Evolutionary conservation across 1,284 basidiomycete genomes (phyloP).

Genomic region (Mycena citricolor): DNA sequence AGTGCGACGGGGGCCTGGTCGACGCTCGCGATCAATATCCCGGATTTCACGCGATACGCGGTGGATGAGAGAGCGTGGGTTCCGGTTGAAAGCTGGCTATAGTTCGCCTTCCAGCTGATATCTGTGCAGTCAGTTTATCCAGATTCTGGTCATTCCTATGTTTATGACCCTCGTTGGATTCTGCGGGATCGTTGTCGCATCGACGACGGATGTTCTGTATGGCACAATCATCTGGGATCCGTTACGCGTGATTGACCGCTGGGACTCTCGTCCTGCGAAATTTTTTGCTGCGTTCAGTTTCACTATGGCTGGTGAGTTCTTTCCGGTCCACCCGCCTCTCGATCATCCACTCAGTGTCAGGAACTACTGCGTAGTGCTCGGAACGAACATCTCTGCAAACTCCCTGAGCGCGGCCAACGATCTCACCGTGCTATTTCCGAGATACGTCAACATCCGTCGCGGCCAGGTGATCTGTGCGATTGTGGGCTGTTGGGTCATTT

Average conservation of each 20-base stretch:
- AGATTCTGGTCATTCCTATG: slow-evolving; percentile 66
- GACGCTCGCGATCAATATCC: slow-evolving; percentile 71
- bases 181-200: slow-evolving; percentile 63
- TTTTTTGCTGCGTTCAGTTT: slow-evolving; percentile 76
- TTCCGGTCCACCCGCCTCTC: neutral
- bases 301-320: slow-evolving; percentile 41
- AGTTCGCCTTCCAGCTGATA: neutral
- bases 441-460: slow-evolving; percentile 74
- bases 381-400: slow-evolving; percentile 75
- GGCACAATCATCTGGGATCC: slow-evolving; percentile 53
- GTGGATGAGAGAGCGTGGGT: slow-evolving; percentile 10
- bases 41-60: slow-evolving; percentile 40
- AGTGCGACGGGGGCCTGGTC: slow-evolving; percentile 65
- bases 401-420: slow-evolving; percentile 76
- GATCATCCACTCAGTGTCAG: neutral
- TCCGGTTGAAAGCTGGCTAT: neutral
- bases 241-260: slow-evolving; percentile 54
- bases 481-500: slow-evolving; percentile 63
- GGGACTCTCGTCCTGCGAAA: slow-evolving; percentile 74
- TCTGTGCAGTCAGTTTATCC: slow-evolving; percentile 56
- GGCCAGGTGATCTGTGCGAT: slow-evolving; percentile 74
- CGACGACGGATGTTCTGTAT: slow-evolving; percentile 60
- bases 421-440: slow-evolving; percentile 64
- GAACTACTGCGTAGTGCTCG: too few relatives aligned
- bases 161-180: slow-evolving; percentile 58